These are phyloP conservation scores for Seminavis robusta DNA, from an alignment of 108 stramenopile species.

Conservation along the genomic window DNA sequence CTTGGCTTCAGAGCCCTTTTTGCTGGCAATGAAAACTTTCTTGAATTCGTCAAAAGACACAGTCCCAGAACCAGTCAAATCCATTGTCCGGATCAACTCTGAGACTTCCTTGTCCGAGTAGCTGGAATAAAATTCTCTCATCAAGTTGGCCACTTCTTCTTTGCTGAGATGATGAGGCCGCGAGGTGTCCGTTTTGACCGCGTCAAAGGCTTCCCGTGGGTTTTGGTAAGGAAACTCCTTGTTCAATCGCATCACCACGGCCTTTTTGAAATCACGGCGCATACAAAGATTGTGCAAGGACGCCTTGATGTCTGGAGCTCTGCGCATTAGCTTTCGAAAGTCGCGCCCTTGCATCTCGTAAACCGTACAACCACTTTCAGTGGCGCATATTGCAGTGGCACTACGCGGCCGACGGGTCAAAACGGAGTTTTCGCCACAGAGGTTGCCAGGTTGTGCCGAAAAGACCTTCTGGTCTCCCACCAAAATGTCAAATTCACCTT, in stretches of 20 bases:
- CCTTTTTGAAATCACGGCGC: slow-evolving; percentile 79
- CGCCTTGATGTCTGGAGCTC: slow-evolving; percentile 41
- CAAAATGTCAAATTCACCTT: slow-evolving; percentile 36
- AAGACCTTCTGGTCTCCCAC: slow-evolving; percentile 31
- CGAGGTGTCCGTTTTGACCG: too few species aligned
- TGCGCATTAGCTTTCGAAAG: slow-evolving; percentile 57
- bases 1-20: too few species aligned
- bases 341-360: slow-evolving; percentile 46
- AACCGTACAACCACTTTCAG: slow-evolving; percentile 41
- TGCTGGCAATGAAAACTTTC: too few species aligned
- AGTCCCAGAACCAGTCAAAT: slow-evolving; percentile 35
- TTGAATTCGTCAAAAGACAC: slow-evolving; percentile 48
- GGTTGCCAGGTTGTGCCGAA: slow-evolving; percentile 54
- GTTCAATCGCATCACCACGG: slow-evolving; percentile 50
- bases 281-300: slow-evolving; percentile 55
- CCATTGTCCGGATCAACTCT: slow-evolving; percentile 39
- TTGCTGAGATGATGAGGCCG: slow-evolving; percentile 14
- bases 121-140: slow-evolving; percentile 42
- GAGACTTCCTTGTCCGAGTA: slow-evolving; percentile 45
- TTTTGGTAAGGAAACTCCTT: slow-evolving; percentile 67
- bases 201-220: slow-evolving; percentile 57
- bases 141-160: slow-evolving; percentile 34
- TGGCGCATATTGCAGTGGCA: slow-evolving; percentile 59
- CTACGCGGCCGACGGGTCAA: slow-evolving; percentile 61
- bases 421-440: slow-evolving; percentile 69